Evolutionary conservation across 2,329 filamentous ascomycete species (phyloP).

Genomic region (Hypoxylon sp.): DNA sequence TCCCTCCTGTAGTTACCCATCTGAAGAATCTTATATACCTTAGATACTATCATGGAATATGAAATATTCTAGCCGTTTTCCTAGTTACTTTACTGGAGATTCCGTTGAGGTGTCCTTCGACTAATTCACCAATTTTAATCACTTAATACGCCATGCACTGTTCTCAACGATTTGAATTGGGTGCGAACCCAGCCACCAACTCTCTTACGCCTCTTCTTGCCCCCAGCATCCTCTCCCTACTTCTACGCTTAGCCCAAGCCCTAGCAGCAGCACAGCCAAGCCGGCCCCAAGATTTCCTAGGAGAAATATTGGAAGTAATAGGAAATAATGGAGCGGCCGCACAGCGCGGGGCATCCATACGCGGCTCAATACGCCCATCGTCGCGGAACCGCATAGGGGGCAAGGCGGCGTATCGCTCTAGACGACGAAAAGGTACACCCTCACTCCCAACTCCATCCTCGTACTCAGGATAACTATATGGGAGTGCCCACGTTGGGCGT

Average conservation of each 20-base stretch:
- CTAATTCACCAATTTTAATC: neutral
- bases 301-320: neutral
- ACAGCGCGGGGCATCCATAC: slow-evolving; percentile 18
- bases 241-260: neutral
- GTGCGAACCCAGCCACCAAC: slow-evolving; percentile 49
- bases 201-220: slow-evolving; percentile 16
- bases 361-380: slow-evolving; percentile 18
- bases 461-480: slow-evolving; percentile 41
- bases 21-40: too few relatives aligned
- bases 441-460: slow-evolving; percentile 25
- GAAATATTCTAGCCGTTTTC: too few relatives aligned
- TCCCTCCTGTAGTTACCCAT: too few relatives aligned
- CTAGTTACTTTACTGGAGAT: too few relatives aligned
- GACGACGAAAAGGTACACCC: slow-evolving; percentile 13
- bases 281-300: neutral
- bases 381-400: slow-evolving; percentile 15
- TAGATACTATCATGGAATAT: too few relatives aligned
- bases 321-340: neutral
- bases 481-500: slow-evolving; percentile 23
- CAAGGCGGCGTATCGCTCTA: slow-evolving; percentile 38
- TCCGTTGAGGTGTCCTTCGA: too few relatives aligned
- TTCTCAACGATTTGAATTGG: neutral
- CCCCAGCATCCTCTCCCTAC: slow-evolving; percentile 14
- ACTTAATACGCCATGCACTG: neutral
- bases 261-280: neutral